These are phyloP conservation scores for Lodderomyces elongisporus DNA, from an alignment of 1,139 yeast species.

Conservation along the genomic window DNA sequence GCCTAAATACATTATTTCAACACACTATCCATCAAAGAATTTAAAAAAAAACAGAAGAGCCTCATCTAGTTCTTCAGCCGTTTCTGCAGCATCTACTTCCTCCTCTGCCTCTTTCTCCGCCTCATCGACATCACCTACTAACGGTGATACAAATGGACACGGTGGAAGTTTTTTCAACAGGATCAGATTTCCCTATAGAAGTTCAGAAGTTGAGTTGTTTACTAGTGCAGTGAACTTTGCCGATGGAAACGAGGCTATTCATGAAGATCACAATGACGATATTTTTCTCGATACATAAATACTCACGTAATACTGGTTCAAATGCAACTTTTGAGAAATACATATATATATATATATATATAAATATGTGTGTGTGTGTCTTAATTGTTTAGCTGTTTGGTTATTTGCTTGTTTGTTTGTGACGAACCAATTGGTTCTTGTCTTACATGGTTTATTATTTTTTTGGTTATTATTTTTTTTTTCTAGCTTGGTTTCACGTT, in stretches of 20 bases:
- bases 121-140: too few relatives aligned
- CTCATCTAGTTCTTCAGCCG: neutral
- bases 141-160: too few relatives aligned
- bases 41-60: neutral
- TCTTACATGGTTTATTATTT: too few relatives aligned
- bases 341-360: too few relatives aligned
- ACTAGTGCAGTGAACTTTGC: slow-evolving; percentile 2
- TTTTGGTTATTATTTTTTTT: neutral
- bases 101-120: slow-evolving; percentile 1
- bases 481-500: neutral
- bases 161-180: slow-evolving; percentile 12
- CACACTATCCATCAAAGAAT: neutral
- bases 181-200: slow-evolving; percentile 12
- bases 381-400: too few relatives aligned
- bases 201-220: slow-evolving; percentile 1
- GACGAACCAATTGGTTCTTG: too few relatives aligned
- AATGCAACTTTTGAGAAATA: too few relatives aligned
- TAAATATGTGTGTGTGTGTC: too few relatives aligned
- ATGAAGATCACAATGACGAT: slow-evolving; percentile 24
- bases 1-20: neutral
- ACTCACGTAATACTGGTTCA: neutral
- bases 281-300: slow-evolving; percentile 25
- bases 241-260: slow-evolving; percentile 13
- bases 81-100: neutral
- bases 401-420: too few relatives aligned